phyloP scores from a whole-genome alignment of 2,329 filamentous ascomycete species.

The Aotearoamyces nothofagi region DNA sequence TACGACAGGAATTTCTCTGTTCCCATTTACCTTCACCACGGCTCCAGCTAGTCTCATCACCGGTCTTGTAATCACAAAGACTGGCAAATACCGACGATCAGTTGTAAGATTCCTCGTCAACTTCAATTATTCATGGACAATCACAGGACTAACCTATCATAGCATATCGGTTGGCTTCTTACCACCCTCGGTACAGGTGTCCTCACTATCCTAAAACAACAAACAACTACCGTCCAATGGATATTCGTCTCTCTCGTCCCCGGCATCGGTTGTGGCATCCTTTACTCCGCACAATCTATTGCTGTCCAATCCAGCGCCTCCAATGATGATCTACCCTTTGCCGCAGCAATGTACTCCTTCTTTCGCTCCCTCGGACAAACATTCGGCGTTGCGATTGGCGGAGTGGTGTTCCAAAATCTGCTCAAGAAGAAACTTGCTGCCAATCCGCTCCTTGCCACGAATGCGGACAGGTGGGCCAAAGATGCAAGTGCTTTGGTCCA shows the following conservation, averaged over 20 bases:
- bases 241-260: slow-evolving; percentile 44
- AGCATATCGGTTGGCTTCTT: slow-evolving; percentile 46
- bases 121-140: too few species aligned
- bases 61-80: slow-evolving; percentile 36
- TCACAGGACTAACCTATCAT: slow-evolving; percentile 4
- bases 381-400: slow-evolving; percentile 49
- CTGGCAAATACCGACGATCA: slow-evolving; percentile 37
- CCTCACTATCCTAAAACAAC: slow-evolving; percentile 30
- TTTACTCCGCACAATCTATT: slow-evolving; percentile 49
- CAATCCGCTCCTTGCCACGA: slow-evolving; percentile 10
- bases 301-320: slow-evolving; percentile 46
- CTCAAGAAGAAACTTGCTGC: slow-evolving; percentile 13
- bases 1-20: slow-evolving; percentile 30
- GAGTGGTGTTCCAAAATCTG: slow-evolving; percentile 55
- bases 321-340: slow-evolving; percentile 40
- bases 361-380: slow-evolving; percentile 49
- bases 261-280: slow-evolving; percentile 45
- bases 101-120: slow-evolving; percentile 2
- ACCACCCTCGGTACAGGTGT: slow-evolving; percentile 41
- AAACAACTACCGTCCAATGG: slow-evolving; percentile 37
- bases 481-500: slow-evolving; percentile 16
- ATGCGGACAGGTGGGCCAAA: slow-evolving; percentile 14
- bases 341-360: slow-evolving; percentile 52
- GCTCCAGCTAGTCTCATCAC: slow-evolving; percentile 36
- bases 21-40: slow-evolving; percentile 37